Evolutionary conservation across 345 rosid species (phyloP).

Genomic region (Eucalyptus tenuipes): DNA sequence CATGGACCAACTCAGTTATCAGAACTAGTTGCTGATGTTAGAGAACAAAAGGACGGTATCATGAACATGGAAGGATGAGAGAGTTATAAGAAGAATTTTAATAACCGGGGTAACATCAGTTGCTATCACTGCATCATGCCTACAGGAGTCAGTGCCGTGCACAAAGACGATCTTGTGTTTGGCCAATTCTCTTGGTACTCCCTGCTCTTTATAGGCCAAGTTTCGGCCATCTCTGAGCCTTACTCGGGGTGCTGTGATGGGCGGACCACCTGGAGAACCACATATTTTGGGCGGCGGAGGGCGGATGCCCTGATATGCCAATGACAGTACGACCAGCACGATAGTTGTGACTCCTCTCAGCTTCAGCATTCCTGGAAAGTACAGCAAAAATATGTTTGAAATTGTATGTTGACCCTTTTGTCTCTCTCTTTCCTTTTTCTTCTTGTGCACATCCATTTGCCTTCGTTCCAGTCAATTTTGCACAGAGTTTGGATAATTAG

Average conservation of each 20-base stretch:
- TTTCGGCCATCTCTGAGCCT: constrained; percentile 50
- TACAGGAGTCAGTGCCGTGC: constrained; percentile 32
- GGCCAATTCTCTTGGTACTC: constrained; percentile 24
- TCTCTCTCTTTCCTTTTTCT: background rate
- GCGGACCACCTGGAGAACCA: constrained; percentile 27
- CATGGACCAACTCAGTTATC: background rate
- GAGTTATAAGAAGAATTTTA: background rate
- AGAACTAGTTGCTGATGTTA: background rate
- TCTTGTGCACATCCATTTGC: background rate
- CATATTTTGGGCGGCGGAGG: constrained; percentile 29
- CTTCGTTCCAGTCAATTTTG: background rate
- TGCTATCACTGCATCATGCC: background rate
- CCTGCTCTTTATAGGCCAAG: constrained; percentile 42
- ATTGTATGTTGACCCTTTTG: background rate
- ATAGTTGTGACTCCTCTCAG: background rate
- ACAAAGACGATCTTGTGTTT: constrained; percentile 19
- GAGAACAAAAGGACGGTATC: background rate
- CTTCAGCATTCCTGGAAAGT: background rate
- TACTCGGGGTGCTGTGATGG: constrained; percentile 27
- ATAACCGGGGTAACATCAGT: background rate
- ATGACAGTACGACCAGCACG: background rate
- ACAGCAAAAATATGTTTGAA: background rate
- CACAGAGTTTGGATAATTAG: background rate
- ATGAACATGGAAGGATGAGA: background rate
- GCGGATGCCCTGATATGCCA: constrained; percentile 17